phyloP scores from a whole-genome alignment of 768 basidiomycete species.

The Dacryopinax primogenitus region DNA sequence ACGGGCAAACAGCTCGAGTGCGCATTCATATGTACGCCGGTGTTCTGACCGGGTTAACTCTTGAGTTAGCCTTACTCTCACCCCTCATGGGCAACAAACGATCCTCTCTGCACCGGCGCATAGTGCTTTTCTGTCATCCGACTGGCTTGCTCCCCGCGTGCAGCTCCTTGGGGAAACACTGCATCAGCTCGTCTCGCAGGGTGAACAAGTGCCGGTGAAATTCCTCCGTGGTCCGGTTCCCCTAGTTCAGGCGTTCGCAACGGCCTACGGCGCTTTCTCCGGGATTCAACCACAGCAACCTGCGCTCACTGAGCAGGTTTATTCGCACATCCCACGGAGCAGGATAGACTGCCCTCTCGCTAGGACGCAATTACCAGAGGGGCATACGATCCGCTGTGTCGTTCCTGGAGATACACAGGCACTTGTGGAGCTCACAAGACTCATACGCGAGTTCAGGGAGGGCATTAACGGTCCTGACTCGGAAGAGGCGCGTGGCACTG shows the following conservation, averaged over 20 bases:
- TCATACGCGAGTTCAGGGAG: background rate
- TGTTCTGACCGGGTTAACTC: too few relatives aligned
- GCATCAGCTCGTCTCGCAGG: background rate
- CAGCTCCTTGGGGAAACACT: background rate
- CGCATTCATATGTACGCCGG: too few relatives aligned
- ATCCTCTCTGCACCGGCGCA: background rate
- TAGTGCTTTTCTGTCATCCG: background rate
- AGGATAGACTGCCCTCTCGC: background rate
- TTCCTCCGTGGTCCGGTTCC: background rate
- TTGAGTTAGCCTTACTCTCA: background rate
- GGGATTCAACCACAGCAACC: background rate
- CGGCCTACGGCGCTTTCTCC: background rate
- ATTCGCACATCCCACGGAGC: background rate
- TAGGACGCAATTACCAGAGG: background rate
- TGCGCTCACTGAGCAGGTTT: background rate
- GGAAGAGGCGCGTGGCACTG: background rate
- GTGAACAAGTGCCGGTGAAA: background rate
- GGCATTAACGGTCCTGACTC: background rate
- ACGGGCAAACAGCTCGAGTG: too few relatives aligned
- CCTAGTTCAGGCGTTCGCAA: background rate
- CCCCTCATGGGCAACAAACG: background rate
- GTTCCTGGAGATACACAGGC: background rate
- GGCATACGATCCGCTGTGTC: background rate
- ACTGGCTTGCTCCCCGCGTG: background rate
- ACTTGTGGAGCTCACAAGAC: background rate